These are phyloP conservation scores for Candida anglica DNA, from an alignment of 805 yeast species.

Conservation along the genomic window DNA sequence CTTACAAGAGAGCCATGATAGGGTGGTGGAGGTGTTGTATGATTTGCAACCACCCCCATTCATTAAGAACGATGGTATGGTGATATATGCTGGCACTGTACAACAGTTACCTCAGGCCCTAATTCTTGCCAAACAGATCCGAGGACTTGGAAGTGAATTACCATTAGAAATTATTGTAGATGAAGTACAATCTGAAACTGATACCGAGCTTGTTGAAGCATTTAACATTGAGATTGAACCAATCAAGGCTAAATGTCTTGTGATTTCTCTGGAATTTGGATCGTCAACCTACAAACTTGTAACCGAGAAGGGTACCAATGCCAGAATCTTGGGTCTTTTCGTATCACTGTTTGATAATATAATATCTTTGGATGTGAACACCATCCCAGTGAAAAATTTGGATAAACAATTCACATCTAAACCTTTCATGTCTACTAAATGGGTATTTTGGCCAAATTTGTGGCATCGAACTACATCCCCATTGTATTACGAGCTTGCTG, in stretches of 20 bases:
- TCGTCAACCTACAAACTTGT: constrained; percentile 13
- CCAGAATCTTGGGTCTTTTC: constrained; percentile 27
- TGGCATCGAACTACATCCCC: constrained; percentile 33
- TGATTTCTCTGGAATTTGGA: constrained; percentile 23
- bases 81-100: constrained; percentile 26
- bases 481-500: constrained; percentile 26
- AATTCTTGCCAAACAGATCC: constrained; percentile 23
- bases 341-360: constrained; percentile 30
- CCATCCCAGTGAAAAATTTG: constrained; percentile 26
- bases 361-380: constrained; percentile 31
- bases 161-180: too few species aligned
- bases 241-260: constrained; percentile 23
- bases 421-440: constrained; percentile 20
- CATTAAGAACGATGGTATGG: constrained; percentile 30
- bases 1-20: constrained; percentile 22
- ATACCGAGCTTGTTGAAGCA: constrained; percentile 13
- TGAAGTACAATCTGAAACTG: too few species aligned
- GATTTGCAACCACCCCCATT: constrained; percentile 21
- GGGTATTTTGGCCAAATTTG: constrained; percentile 33
- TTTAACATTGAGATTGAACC: constrained; percentile 24
- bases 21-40: constrained; percentile 21
- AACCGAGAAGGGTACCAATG: constrained; percentile 21
- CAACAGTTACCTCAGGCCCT: constrained; percentile 23
- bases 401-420: constrained; percentile 21
- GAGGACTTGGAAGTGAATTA: constrained; percentile 27